Evolutionary conservation across 805 yeast genomes (phyloP).

Genomic region (Kodamaea restingae): DNA sequence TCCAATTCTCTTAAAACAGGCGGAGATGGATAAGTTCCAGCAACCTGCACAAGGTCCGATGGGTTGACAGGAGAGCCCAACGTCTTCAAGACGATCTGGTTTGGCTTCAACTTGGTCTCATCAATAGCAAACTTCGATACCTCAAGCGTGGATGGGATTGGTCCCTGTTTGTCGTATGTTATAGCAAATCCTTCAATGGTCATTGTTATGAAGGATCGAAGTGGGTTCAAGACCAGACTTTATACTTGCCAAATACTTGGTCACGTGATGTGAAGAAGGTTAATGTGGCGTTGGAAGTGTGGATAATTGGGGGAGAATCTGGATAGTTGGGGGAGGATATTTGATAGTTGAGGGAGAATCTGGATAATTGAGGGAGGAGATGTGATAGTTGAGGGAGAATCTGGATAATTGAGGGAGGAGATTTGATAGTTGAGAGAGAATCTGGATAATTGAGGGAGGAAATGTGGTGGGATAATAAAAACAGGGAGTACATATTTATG

Average conservation of each 20-base stretch:
- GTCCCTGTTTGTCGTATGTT: conserved; percentile 5
- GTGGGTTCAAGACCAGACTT: not conserved
- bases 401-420: no score
- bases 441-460: no score
- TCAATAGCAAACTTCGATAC: conserved; percentile 5
- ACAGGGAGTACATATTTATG: no score
- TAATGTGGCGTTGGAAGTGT: no score
- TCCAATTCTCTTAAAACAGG: conserved; percentile 34
- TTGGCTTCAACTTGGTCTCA: conserved; percentile 13
- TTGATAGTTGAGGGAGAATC: no score
- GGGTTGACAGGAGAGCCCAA: conserved; percentile 88
- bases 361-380: no score
- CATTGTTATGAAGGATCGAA: not conserved
- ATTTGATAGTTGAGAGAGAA: no score
- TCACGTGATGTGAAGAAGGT: no score
- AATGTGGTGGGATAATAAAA: no score
- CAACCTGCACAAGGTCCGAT: conserved; percentile 79
- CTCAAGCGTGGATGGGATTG: conserved; percentile 1
- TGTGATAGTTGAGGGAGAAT: no score
- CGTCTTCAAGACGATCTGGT: conserved; percentile 50
- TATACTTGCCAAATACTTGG: not conserved
- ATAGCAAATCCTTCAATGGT: conserved; percentile 4
- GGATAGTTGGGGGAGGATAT: no score
- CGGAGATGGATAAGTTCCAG: conserved; percentile 79
- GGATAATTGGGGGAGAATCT: no score